Conservation (phyloP, 306 rosid species). For the Lablab purpureus region DNA sequence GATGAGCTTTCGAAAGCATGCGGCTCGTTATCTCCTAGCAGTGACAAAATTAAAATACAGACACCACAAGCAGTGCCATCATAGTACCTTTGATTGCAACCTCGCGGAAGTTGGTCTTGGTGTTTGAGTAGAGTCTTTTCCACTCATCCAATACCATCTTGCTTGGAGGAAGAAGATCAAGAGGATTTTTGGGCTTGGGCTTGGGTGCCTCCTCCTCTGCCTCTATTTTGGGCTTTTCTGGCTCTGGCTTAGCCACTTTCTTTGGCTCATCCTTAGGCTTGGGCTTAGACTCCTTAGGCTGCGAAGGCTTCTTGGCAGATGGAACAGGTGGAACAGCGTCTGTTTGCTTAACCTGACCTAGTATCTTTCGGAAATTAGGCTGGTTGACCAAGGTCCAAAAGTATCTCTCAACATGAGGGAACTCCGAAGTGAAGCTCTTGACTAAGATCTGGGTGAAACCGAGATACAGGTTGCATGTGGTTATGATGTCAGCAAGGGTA, state of each 20-base stretch:
- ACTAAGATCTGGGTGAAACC: slow-evolving; percentile 61
- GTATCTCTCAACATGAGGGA: slow-evolving; percentile 90
- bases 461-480: slow-evolving; percentile 54
- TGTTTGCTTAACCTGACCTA: slow-evolving; percentile 77
- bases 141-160: slow-evolving; percentile 83
- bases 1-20: background rate
- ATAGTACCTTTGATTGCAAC: slow-evolving; percentile 75
- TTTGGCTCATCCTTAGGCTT: slow-evolving; percentile 73
- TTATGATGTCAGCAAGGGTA: slow-evolving; percentile 81
- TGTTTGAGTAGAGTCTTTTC: slow-evolving; percentile 87
- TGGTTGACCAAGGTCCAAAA: slow-evolving; percentile 96
- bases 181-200: slow-evolving; percentile 79
- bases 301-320: slow-evolving; percentile 75
- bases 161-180: slow-evolving; percentile 84
- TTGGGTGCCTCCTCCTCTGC: slow-evolving; percentile 73
- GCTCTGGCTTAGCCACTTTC: slow-evolving; percentile 53
- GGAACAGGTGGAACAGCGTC: slow-evolving; percentile 60
- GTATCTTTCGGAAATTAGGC: slow-evolving; percentile 73
- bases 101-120: slow-evolving; percentile 80
- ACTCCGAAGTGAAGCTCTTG: slow-evolving; percentile 80
- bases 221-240: slow-evolving; percentile 53
- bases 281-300: slow-evolving; percentile 71
- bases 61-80: background rate
- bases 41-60: background rate
- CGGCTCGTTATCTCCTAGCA: background rate